Percentiles rank a stretch among this genome's conserved stretches.
Conservation (phyloP, 2,329 filamentous ascomycete species). For the Hypoxylon sp. region DNA sequence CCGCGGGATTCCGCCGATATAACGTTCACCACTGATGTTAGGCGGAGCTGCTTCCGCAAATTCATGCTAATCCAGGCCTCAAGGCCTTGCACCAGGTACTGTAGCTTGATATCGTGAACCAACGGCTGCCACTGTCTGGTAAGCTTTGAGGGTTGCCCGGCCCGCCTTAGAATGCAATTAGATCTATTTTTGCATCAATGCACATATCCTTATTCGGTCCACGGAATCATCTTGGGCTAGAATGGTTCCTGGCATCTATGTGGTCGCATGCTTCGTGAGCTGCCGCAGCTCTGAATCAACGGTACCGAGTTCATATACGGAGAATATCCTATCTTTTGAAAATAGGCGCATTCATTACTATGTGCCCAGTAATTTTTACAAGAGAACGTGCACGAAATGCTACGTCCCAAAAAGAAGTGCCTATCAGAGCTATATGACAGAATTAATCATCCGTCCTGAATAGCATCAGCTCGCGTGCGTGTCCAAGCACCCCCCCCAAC, state of each 20-base stretch:
- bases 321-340: constrained; percentile 6
- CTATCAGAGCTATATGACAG: constrained; percentile 17
- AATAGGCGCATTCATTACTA: neutral
- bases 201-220: neutral
- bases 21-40: neutral
- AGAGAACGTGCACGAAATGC: neutral
- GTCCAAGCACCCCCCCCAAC: constrained; percentile 8
- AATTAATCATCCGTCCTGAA: constrained; percentile 5
- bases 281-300: neutral
- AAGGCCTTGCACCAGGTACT: neutral
- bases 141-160: constrained; percentile 1
- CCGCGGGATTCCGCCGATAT: neutral
- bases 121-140: neutral
- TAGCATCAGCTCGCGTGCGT: constrained; percentile 25
- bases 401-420: constrained; percentile 3
- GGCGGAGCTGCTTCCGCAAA: neutral
- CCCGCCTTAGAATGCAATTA: constrained; percentile 8
- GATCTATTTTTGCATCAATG: constrained; percentile 2
- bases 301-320: neutral
- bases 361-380: neutral
- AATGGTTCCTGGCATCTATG: neutral
- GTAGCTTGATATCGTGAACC: neutral
- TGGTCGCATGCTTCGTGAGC: neutral
- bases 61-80: neutral
- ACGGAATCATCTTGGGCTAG: constrained; percentile 4